Conservation (phyloP, 1,284 basidiomycete genomes). For the Mycena sp. region DNA sequence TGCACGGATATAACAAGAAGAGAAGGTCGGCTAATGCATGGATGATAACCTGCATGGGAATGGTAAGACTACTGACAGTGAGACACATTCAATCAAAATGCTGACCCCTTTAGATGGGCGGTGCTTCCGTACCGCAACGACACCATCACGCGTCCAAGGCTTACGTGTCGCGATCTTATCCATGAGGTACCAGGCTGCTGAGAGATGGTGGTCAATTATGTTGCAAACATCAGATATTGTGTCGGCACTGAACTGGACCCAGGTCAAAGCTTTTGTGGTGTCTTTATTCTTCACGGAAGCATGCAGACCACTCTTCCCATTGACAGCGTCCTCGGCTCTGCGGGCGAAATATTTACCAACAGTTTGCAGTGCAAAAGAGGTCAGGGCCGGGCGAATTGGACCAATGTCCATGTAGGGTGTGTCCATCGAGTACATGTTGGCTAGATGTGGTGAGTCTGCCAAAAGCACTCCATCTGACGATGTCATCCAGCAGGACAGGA, state of each 20-base stretch:
- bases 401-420: background rate
- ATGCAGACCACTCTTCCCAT: background rate
- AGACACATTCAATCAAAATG: background rate
- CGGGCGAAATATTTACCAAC: background rate
- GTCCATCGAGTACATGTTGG: background rate
- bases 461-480: background rate
- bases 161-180: background rate
- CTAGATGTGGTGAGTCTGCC: background rate
- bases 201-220: background rate
- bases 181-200: background rate
- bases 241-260: background rate
- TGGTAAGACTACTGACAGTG: background rate
- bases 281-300: background rate
- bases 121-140: background rate
- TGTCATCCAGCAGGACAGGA: background rate
- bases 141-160: background rate
- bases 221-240: background rate
- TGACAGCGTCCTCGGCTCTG: background rate
- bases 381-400: background rate
- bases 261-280: background rate
- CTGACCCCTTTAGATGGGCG: background rate
- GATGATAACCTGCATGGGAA: background rate
- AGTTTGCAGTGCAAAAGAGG: constrained; percentile 1
- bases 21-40: background rate
- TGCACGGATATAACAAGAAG: no score